phyloP scores from a whole-genome alignment of 1,284 basidiomycete genomes.

The Salmacisia buchloeana region DNA sequence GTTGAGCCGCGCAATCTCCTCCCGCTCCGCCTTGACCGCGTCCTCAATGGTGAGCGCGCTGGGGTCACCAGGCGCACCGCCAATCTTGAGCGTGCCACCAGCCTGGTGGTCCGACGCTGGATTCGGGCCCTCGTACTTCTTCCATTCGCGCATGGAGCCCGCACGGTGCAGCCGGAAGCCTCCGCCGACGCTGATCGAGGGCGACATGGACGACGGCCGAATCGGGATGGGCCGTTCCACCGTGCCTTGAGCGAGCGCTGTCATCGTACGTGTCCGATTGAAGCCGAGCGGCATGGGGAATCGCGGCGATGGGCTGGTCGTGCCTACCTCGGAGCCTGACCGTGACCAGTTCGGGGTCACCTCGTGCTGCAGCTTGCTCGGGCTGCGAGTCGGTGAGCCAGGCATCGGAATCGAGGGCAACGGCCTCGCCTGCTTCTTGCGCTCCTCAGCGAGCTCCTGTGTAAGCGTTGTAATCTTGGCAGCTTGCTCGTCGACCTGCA shows the following conservation, averaged over 20 bases:
- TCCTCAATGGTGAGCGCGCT: slow-evolving; percentile 10
- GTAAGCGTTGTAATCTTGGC: background rate
- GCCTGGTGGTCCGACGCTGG: background rate
- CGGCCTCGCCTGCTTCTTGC: slow-evolving; percentile 14
- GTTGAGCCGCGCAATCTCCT: slow-evolving; percentile 41
- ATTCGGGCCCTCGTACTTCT: slow-evolving; percentile 6
- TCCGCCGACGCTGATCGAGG: background rate
- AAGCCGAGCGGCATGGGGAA: background rate
- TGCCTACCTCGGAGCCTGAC: background rate
- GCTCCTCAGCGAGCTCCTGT: slow-evolving; percentile 16
- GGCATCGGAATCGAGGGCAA: slow-evolving; percentile 11
- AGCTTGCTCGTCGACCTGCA: slow-evolving; percentile 3
- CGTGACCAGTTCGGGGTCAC: slow-evolving; percentile 11
- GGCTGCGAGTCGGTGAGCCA: slow-evolving; percentile 17
- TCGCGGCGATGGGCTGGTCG: slow-evolving; percentile 16
- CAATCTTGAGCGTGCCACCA: background rate
- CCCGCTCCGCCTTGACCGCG: slow-evolving; percentile 22
- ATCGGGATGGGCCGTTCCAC: slow-evolving; percentile 5
- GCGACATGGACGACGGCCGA: background rate
- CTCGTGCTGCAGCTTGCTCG: slow-evolving; percentile 15
- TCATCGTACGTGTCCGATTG: slow-evolving; percentile 7
- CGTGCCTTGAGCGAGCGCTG: background rate
- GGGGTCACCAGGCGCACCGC: background rate
- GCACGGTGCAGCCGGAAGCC: background rate
- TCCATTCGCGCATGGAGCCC: slow-evolving; percentile 1